Evolutionary conservation across 2,329 filamentous ascomycete genomes (phyloP).

Genomic region (Stemphylium lycopersici): DNA sequence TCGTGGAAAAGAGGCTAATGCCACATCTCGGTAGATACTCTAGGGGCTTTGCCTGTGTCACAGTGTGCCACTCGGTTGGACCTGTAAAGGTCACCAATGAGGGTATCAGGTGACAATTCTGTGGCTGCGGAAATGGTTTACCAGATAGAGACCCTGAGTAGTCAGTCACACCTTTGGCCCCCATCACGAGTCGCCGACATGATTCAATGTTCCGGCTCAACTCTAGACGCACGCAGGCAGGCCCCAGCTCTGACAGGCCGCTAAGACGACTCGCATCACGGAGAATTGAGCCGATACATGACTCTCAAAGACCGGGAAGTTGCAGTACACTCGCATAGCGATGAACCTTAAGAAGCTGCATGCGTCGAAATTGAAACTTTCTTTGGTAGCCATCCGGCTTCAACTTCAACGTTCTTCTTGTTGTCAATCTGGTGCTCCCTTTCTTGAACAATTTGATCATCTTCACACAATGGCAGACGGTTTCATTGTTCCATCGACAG

Average conservation of each 20-base stretch:
- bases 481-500: slow-evolving; percentile 36
- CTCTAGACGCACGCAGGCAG: neutral
- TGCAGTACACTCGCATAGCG: neutral
- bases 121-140: slow-evolving; percentile 23
- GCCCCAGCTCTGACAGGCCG: neutral
- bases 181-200: slow-evolving; percentile 13
- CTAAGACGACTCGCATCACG: slow-evolving; percentile 14
- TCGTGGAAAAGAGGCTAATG: neutral
- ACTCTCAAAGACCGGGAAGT: slow-evolving; percentile 7
- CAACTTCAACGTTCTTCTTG: neutral
- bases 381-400: neutral
- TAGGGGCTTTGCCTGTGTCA: neutral
- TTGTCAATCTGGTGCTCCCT: neutral
- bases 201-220: neutral
- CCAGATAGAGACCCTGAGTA: slow-evolving; percentile 12
- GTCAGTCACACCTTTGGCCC: neutral
- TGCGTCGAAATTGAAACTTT: neutral
- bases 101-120: neutral
- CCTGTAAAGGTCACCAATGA: too few relatives aligned
- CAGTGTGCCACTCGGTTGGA: too few relatives aligned
- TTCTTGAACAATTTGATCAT: neutral
- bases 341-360: slow-evolving; percentile 8
- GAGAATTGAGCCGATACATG: slow-evolving; percentile 1
- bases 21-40: neutral
- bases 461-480: slow-evolving; percentile 21